A percentile compares a stretch with the other conserved stretches of the same genome.
phyloP scores from a whole-genome alignment of 106 monocot genomes.

The Hemerocallis citrina region DNA sequence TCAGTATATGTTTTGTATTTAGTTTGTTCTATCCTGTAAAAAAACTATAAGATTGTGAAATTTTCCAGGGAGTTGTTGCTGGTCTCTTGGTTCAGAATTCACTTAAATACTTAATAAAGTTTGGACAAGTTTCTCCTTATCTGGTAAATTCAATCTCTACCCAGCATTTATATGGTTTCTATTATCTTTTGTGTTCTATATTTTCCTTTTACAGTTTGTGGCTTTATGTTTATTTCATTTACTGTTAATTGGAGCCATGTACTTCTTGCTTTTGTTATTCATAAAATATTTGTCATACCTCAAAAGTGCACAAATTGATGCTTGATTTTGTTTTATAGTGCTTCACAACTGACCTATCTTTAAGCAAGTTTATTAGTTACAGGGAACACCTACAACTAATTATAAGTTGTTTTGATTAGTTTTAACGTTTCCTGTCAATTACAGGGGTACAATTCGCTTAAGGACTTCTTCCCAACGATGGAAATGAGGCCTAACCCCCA shows the following conservation, averaged over 20 bases:
- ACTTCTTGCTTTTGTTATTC: not conserved
- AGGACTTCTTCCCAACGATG: constrained; percentile 92
- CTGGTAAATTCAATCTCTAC: no score
- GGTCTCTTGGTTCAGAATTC: constrained; percentile 92
- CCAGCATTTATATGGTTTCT: no score
- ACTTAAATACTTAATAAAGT: constrained; percentile 75
- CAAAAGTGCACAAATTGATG: no score
- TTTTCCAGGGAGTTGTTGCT: constrained; percentile 72
- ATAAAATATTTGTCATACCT: not conserved
- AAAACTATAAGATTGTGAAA: no score
- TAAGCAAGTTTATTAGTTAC: no score
- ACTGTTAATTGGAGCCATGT: not conserved
- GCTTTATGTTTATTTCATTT: not conserved
- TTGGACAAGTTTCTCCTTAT: constrained; percentile 87
- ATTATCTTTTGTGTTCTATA: no score
- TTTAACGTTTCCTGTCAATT: not conserved
- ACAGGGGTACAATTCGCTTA: constrained; percentile 88
- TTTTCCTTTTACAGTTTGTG: no score
- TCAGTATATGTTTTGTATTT: no score
- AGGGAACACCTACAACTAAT: no score
- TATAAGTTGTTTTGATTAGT: not conserved
- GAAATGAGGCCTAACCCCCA: constrained; percentile 86
- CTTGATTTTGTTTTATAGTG: no score
- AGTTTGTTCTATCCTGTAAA: no score
- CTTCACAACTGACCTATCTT: no score